Evolutionary conservation across 2,329 filamentous ascomycete genomes (phyloP).

Genomic region (Penicillium sp.): DNA sequence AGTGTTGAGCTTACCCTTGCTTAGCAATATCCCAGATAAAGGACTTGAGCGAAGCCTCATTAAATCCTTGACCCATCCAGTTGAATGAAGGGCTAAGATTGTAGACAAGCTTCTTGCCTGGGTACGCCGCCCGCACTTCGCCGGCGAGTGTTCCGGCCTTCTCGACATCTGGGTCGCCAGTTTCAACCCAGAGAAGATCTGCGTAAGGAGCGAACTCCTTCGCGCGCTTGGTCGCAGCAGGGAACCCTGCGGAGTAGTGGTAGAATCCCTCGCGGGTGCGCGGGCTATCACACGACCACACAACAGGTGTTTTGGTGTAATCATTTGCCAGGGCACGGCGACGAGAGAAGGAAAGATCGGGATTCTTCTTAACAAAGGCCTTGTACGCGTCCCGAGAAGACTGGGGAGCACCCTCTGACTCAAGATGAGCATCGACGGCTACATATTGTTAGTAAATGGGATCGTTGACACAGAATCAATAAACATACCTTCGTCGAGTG

Average conservation of each 20-base stretch:
- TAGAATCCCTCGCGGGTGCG: constrained; percentile 78
- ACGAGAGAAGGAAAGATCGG: constrained; percentile 73
- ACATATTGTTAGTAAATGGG: constrained; percentile 14
- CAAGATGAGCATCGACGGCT: constrained; percentile 74
- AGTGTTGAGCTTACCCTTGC: constrained; percentile 66
- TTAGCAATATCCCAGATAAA: constrained; percentile 97
- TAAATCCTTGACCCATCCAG: constrained; percentile 96
- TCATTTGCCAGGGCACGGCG: constrained; percentile 71
- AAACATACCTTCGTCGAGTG: constrained; percentile 73
- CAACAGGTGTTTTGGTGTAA: constrained; percentile 66
- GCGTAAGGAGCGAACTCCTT: constrained; percentile 89
- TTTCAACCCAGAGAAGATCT: constrained; percentile 96
- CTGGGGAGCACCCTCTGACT: constrained; percentile 62
- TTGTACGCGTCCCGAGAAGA: constrained; percentile 69
- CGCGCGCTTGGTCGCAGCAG: constrained; percentile 86
- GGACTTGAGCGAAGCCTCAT: constrained; percentile 73
- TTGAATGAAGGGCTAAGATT: constrained; percentile 97
- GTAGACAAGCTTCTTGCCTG: constrained; percentile 89
- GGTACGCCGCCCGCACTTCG: constrained; percentile 68
- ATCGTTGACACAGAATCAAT: background rate
- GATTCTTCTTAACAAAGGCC: constrained; percentile 59
- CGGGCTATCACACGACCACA: constrained; percentile 88
- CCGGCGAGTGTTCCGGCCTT: constrained; percentile 74
- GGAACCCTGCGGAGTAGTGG: constrained; percentile 66
- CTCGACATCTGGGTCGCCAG: constrained; percentile 78